Base-by-base conservation (phyloP, 2,329 filamentous ascomycete species). In the Cytospora piceicola region DNA sequence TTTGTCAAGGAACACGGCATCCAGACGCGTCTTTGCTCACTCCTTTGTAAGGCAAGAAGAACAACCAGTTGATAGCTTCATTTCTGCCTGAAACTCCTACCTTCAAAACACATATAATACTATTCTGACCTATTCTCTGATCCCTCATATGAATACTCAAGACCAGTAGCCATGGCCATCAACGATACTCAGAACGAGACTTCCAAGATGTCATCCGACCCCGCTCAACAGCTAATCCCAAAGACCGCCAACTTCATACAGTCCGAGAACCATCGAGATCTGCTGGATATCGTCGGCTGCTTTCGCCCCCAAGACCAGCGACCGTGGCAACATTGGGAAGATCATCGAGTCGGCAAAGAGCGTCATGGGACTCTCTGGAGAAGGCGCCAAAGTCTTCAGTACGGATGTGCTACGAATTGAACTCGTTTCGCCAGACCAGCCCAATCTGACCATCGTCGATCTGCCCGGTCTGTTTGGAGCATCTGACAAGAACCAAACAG, bases 401-500 rank as follows among this genome's bases (percentile, higher is more conserved):
- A 77, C 76, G 20, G 80, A 85, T 66, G 73, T 82, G 0, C 77
- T 86, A 1, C 77, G 78, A 0, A 75, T 86, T 32, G 81, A 85
- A 69, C 75, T 85, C 5, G 75, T 75, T 3, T 81, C 83, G 0
- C 82, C 84, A 0, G 72, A 77, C 4, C 77, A 78, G 24, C 81
- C 80, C 4, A 81, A 85, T 29, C 76, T 88, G 36, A 88, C 85
- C 0, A 78, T 88, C 42, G 84, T 88, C 3, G 85, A 88, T 71
- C 76, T 88, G 3, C 85, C 85, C 0, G 85, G 85, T 1, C 74
- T 88, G 11, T 83, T 87, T 60, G 78, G 82, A 36, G 77, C 78
- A 0, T 75, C 79, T n/a, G 81, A 77, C n/a, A 79, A 79, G 46
- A 73, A 79, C 1, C 81, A 86, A 68, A 80, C 79, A 1, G 74